phyloP scores from a whole-genome alignment of 768 basidiomycete species.

The Porphyrellus cyaneotinctus region DNA sequence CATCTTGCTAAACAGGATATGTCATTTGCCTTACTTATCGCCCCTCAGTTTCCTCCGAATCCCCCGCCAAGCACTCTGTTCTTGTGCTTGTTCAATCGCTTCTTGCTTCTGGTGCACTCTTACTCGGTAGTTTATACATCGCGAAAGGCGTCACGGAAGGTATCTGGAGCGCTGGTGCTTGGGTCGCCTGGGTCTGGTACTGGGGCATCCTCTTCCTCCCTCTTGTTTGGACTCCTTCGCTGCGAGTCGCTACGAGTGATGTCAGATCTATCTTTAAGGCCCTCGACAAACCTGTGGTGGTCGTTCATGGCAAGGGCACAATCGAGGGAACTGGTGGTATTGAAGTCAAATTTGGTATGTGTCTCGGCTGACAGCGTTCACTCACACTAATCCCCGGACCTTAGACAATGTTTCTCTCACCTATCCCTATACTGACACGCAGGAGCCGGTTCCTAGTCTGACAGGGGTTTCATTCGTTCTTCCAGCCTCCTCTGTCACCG shows the following conservation, averaged over 20 bases:
- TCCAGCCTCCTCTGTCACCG: slow-evolving; percentile 82
- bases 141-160: slow-evolving; percentile 28
- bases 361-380: not conserved
- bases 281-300: slow-evolving; percentile 77
- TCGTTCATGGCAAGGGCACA: slow-evolving; percentile 75
- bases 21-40: slow-evolving; percentile 7
- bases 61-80: not conserved
- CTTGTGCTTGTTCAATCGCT: slow-evolving; percentile 60
- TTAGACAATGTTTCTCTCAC: slow-evolving; percentile 83
- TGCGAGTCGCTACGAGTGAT: slow-evolving; percentile 73
- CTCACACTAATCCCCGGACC: not conserved
- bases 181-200: slow-evolving; percentile 31
- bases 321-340: slow-evolving; percentile 70
- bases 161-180: slow-evolving; percentile 27
- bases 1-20: slow-evolving; percentile 14
- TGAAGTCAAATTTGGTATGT: slow-evolving; percentile 83
- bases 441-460: slow-evolving; percentile 54
- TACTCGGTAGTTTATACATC: slow-evolving; percentile 51
- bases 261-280: slow-evolving; percentile 77
- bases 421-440: slow-evolving; percentile 55
- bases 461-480: slow-evolving; percentile 83
- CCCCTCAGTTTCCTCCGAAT: slow-evolving; percentile 8
- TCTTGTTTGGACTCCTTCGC: slow-evolving; percentile 34
- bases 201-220: slow-evolving; percentile 35
- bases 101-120: slow-evolving; percentile 76